These are phyloP conservation scores for Encephalitozoon cuniculi DNA, from an alignment of 371 early-diverging fungal genomes.

Conservation along the genomic window DNA sequence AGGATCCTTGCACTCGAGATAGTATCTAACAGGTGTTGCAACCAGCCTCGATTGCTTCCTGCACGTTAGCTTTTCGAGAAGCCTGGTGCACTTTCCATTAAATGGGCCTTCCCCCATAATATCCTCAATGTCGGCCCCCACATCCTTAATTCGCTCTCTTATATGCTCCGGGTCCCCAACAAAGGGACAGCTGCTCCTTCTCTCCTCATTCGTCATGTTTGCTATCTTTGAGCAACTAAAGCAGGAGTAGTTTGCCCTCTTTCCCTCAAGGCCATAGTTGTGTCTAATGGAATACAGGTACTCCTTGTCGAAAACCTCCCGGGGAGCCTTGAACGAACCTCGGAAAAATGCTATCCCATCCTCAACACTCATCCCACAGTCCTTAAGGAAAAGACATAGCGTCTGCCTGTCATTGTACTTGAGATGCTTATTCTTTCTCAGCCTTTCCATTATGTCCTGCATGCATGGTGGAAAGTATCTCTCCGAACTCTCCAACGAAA, in stretches of 20 bases:
- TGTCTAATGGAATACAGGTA: slow-evolving; percentile 90
- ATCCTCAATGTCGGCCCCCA: slow-evolving; percentile 29
- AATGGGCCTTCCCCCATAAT: neutral
- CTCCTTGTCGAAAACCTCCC: slow-evolving; percentile 75
- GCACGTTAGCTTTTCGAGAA: neutral
- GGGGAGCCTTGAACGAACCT: slow-evolving; percentile 64
- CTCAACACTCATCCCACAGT: slow-evolving; percentile 50
- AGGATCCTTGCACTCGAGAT: neutral
- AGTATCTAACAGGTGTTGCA: slow-evolving; percentile 29
- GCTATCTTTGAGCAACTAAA: slow-evolving; percentile 83
- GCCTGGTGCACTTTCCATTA: slow-evolving; percentile 6
- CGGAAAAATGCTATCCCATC: slow-evolving; percentile 51
- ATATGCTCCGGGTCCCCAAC: slow-evolving; percentile 31
- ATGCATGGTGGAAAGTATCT: slow-evolving; percentile 59
- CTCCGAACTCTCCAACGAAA: neutral
- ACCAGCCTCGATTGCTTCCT: neutral
- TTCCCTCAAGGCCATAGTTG: slow-evolving; percentile 93
- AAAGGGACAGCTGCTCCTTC: slow-evolving; percentile 41
- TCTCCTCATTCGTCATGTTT: slow-evolving; percentile 61
- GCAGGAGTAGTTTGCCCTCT: slow-evolving; percentile 75
- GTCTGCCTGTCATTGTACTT: slow-evolving; percentile 59
- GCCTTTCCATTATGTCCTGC: slow-evolving; percentile 26
- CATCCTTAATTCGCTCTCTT: neutral
- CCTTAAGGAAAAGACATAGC: slow-evolving; percentile 58
- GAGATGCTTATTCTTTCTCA: slow-evolving; percentile 51